Evolutionary conservation across 495 filamentous ascomycete genomes (phyloP).

Genomic region (Aspergillus bertholletiae): DNA sequence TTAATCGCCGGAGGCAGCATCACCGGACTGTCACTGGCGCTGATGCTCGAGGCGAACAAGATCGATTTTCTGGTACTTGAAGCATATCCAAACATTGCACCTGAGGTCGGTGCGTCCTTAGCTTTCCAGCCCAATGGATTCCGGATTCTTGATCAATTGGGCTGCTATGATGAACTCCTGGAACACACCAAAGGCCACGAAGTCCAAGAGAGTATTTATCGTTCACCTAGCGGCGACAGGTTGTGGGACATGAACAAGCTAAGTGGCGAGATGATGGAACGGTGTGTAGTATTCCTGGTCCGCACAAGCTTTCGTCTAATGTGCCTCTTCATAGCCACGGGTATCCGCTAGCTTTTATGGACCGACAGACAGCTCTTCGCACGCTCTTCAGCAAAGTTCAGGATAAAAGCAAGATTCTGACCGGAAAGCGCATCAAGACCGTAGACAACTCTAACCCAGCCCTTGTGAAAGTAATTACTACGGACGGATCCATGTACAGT

Average conservation of each 20-base stretch:
- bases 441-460: conserved; percentile 9
- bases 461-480: conserved; percentile 6
- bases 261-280: neutral
- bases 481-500: conserved; percentile 26
- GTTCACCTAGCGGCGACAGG: too few species aligned
- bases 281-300: too few species aligned
- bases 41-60: conserved; percentile 5
- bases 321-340: neutral
- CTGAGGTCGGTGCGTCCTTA: conserved; percentile 11
- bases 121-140: conserved; percentile 13
- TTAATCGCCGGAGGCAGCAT: conserved; percentile 44
- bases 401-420: conserved; percentile 13
- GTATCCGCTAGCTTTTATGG: conserved; percentile 19
- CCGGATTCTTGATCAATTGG: conserved; percentile 19
- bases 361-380: conserved; percentile 22
- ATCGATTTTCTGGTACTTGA: conserved; percentile 21
- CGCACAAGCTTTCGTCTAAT: too few species aligned
- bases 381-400: conserved; percentile 15
- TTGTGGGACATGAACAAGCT: neutral
- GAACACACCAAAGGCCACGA: too few species aligned
- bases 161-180: neutral
- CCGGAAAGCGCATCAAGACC: conserved; percentile 4
- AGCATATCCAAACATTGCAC: neutral
- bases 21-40: conserved; percentile 32
- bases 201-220: too few species aligned